A percentile compares a stretch with the other conserved stretches of the same genome.
These are phyloP conservation scores for Raffaelea albimanens DNA, from an alignment of 2,329 filamentous ascomycete genomes.

Conservation along the genomic window DNA sequence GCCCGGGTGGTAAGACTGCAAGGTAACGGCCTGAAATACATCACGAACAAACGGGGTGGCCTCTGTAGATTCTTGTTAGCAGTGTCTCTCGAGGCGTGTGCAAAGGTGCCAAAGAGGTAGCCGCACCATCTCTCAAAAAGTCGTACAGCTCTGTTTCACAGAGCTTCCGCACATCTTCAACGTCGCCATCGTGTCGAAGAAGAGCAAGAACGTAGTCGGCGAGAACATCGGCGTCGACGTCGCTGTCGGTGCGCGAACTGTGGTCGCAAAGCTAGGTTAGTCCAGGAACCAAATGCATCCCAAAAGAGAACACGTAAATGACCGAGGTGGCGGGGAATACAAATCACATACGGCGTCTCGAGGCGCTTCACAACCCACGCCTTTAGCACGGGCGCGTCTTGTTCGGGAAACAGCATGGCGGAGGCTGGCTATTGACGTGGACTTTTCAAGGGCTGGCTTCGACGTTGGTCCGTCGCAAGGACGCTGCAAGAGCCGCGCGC, in stretches of 20 bases:
- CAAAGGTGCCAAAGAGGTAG: neutral
- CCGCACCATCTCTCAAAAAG: constrained; percentile 59
- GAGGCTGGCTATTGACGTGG: no score
- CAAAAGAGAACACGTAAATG: neutral
- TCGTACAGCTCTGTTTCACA: constrained; percentile 66
- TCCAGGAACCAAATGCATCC: neutral
- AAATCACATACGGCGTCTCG: constrained; percentile 60
- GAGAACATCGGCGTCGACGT: constrained; percentile 73
- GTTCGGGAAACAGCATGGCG: constrained; percentile 55
- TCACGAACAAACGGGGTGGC: constrained; percentile 58
- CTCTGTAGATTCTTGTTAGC: constrained; percentile 26
- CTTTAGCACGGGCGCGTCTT: constrained; percentile 56
- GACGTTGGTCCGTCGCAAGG: no score
- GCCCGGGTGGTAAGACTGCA: constrained; percentile 51
- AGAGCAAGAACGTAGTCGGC: constrained; percentile 79
- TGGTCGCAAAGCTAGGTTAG: constrained; percentile 3
- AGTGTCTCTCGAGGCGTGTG: neutral
- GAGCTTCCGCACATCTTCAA: constrained; percentile 53
- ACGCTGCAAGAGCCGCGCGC: no score
- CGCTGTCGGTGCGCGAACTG: constrained; percentile 70
- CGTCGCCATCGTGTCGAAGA: constrained; percentile 58
- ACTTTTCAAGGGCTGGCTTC: no score
- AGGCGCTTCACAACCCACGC: constrained; percentile 70
- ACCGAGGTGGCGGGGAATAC: no score
- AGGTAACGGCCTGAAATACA: constrained; percentile 55